Base-by-base conservation (phyloP, 1,284 basidiomycete species). In the Microstroma glucosiphilum region DNA sequence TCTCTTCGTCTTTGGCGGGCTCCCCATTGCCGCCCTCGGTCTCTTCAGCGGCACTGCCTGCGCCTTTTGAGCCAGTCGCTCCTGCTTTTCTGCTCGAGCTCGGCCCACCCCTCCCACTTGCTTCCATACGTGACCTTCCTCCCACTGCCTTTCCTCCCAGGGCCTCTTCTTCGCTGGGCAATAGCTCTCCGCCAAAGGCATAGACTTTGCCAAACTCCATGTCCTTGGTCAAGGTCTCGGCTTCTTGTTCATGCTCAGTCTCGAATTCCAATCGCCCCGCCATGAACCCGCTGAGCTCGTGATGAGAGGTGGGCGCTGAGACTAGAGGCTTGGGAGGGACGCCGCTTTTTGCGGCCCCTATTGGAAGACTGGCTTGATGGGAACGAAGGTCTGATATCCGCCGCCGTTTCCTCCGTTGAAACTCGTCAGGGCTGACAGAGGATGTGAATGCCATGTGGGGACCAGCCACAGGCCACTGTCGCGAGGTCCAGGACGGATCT, bases 251-350 rank as follows among this genome's bases (percentile, higher is more conserved):
- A 19, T 92, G 82, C 80, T 98, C 96, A 70, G 92, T 90, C 79
- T 98, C 96, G 78, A 98, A 98, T 80, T 98, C 94, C 57, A 98
- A 84, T 53, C 96, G 88, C 19, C 94, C 94, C 7, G 94, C 94
- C 81, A 98, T 89, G 82, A 89, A 97, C 0, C 89, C 90, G 12
- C 87, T 87, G 49, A 98, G 85, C 82, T 98, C 96, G 60, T 71
- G 74, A 80, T 97, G 96, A 37, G 92, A 88, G 1, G 89, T 92
- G 2, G 94, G 94, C 0, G 89, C 88, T 9, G 93, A 96, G n/a
- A 90, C 91, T 7, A 94, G 88, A 6, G 88, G 85, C 73, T 92
- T 89, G 57, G 66, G 66, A 13, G 67, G 60, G 26, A 57, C 59
- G 7, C 41, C 30, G n/a, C 43, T 40, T 40, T 58, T 43, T 37